Base-by-base conservation (phyloP, 1,284 basidiomycete genomes). In the Ganoderma multipileum region DNA sequence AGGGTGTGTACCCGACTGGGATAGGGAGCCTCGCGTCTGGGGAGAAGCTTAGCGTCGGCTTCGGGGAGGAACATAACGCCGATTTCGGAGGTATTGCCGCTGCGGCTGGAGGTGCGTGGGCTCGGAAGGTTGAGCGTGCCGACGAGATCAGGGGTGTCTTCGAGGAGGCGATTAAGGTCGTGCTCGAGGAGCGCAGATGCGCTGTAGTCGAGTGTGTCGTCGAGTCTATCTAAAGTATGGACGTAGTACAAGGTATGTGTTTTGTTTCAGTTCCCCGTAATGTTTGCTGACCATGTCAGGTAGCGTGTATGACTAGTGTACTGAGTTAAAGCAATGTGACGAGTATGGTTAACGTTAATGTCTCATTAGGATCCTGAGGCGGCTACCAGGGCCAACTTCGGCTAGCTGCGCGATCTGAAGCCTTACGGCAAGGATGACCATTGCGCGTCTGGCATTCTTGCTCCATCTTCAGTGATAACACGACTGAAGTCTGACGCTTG, bases 21-120 rank as follows among this genome's bases (percentile, higher is more conserved):
- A 76, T 85, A 50, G 90, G 89, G 1, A 85, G 86, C 41, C 76
- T 76, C 6, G 83, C 81, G 0, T 77, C 82, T 1, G 86, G 85
- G 0, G 80, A 81, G 11, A 78, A 85, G 64, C 83, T 93, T 3
- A 86, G 87, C 20, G 84, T 89, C 9, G 88, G 89, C 0, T 91
- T 93, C 72, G 89, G 90, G 0, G 89, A 89, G 3, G 80, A 85
- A n/a, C 23, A 38, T 2, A 81, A 82, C 67, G 89, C 90, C 0
- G 88, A 92, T 73, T 89, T 88, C 72, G 79, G 87, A 0, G 82
- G 84, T 63, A 87, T 91, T 58, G 91, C 91, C 0, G 85, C 86
- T 14, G 90, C 90, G 0, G 85, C 85, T 11, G 89, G 90, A 0
- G 90, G 89, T 78, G 89, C 87, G 2, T 92, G 89, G 89, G 86